Percentiles rank a stretch among this genome's conserved stretches.
Evolutionary conservation across 352 stramenopile species (phyloP).

Genomic region (Pythium sukuiense): DNA sequence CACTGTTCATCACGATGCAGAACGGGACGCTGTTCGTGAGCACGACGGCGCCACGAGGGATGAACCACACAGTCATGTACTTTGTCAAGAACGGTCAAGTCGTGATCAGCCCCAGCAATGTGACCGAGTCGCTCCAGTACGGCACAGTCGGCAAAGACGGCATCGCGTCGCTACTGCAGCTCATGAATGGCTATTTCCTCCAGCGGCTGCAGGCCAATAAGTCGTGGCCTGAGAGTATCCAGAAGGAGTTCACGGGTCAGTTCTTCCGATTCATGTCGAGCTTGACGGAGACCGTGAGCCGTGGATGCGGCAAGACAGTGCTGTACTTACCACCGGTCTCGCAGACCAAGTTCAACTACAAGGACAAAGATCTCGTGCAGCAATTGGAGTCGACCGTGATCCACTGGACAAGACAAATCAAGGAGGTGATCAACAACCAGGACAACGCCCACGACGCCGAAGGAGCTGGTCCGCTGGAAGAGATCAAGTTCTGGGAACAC

Average conservation of each 20-base stretch:
- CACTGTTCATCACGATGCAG: constrained; percentile 64
- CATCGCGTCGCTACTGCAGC: constrained; percentile 77
- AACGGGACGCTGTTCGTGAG: constrained; percentile 50
- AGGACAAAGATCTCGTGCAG: constrained; percentile 95
- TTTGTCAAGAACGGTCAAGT: constrained; percentile 88
- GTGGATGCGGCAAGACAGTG: constrained; percentile 91
- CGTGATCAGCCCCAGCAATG: constrained; percentile 55
- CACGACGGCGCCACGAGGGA: constrained; percentile 56
- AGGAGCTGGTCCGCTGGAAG: constrained; percentile 89
- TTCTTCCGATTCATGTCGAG: constrained; percentile 95
- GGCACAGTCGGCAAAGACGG: constrained; percentile 77
- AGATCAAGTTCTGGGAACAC: constrained; percentile 96
- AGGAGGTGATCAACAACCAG: constrained; percentile 96
- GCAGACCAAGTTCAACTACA: constrained; percentile 82
- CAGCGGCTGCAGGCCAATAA: constrained; percentile 79
- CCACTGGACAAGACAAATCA: constrained; percentile 97
- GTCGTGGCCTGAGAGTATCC: constrained; percentile 91
- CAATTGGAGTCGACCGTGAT: constrained; percentile 96
- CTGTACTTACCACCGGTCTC: constrained; percentile 90
- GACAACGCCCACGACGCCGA: constrained; percentile 91
- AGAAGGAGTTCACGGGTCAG: constrained; percentile 93
- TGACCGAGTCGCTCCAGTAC: constrained; percentile 66
- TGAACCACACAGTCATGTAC: constrained; percentile 65
- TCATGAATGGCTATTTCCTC: constrained; percentile 86
- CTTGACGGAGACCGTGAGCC: constrained; percentile 92